Evolutionary conservation across 169 alveolate species (phyloP).

Genomic region (Plasmodium inui): DNA sequence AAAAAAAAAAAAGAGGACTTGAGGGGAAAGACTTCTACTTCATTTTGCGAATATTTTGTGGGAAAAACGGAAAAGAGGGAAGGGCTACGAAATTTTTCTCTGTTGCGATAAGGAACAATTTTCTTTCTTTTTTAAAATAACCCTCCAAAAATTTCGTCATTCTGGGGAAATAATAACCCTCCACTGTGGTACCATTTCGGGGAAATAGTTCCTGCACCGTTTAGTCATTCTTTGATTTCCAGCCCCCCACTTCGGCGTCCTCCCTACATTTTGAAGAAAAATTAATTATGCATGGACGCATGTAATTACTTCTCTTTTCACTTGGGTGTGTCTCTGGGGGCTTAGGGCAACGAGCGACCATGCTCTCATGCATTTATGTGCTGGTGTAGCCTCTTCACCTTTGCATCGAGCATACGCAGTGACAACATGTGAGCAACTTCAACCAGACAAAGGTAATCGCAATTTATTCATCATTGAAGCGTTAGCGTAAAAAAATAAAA

Average conservation of each 20-base stretch:
- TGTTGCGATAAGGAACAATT: not conserved
- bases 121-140: not conserved
- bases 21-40: not conserved
- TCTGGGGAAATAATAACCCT: not conserved
- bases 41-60: not conserved
- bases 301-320: not conserved
- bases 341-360: not conserved
- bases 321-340: not conserved
- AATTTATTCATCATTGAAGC: not conserved
- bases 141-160: not conserved
- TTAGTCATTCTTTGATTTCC: not conserved
- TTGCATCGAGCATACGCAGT: not conserved
- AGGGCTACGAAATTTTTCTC: not conserved
- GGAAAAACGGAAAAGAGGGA: not conserved
- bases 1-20: not conserved
- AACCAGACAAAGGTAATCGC: not conserved
- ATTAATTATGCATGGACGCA: not conserved
- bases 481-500: not conserved
- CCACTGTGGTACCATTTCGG: not conserved
- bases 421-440: not conserved
- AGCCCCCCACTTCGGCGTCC: not conserved
- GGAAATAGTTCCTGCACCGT: not conserved
- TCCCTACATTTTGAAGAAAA: not conserved
- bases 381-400: not conserved
- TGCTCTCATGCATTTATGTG: not conserved